Base-by-base conservation (phyloP, 2,329 filamentous ascomycete species). In the Aspergillus chevalieri region DNA sequence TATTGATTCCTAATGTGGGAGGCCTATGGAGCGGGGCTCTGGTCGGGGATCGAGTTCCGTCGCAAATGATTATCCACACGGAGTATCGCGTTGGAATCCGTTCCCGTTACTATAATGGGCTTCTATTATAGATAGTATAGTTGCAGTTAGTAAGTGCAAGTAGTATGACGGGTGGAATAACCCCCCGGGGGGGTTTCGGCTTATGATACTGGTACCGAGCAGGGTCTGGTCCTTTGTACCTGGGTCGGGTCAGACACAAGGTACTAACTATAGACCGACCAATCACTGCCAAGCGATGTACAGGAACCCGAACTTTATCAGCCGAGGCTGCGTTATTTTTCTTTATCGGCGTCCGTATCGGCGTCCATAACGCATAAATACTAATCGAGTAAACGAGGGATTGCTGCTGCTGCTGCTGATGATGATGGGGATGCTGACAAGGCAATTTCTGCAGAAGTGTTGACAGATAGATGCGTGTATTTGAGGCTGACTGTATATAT, bases 261-360 rank as follows among this genome's bases (percentile, higher is more conserved):
- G 15, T 48, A 43, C 62, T 64, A 64, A 62, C 49, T 62, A 63
- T 64, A 63, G 61, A 17, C 6, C 17, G 33, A 21, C 52, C 50
- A 52, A 55, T 55, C 19, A 34, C 39, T 10, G 36, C 33, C 9
- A 24, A 38, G 43, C n/a, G 24, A 44, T 30, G 22, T n/a, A 41
- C 41, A 36, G 38, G 39, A 48, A 43, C 47, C 39, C 34, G 41
- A 43, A 43, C 41, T 43, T 43, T 43, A 43, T 19, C n/a, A 38
- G n/a, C n/a, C 12, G 6, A 17, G 34, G 6, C n/a, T 38, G 34
- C 34, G 34, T n/a, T n/a, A 38, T 38, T 38, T 38, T 38, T 15
- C 17, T 38, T 10, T 38, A 19, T 19, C 34, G 34, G 34, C n/a
- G 6, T 7, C 34, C 6, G 6, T 15, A n/a, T n/a, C 30, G 30